These are phyloP conservation scores for Mucuna pruriens DNA, from an alignment of 306 rosid species.

Conservation along the genomic window DNA sequence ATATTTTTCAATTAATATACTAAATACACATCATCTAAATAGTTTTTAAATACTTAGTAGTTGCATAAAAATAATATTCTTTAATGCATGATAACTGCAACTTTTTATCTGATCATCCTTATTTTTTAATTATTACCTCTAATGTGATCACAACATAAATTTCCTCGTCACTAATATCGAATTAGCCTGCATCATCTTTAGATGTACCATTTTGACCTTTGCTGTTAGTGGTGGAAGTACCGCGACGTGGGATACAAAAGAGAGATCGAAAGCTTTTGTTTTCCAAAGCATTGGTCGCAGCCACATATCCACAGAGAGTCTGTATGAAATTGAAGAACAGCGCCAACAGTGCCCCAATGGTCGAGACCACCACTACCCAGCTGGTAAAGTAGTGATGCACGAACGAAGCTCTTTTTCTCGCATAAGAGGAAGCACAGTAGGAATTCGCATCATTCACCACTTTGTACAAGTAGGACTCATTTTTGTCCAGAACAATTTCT, in stretches of 20 bases:
- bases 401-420: conserved; percentile 28
- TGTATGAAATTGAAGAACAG: conserved; percentile 44
- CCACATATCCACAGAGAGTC: conserved; percentile 4
- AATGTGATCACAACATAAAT: too few relatives aligned
- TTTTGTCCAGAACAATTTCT: conserved; percentile 38
- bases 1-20: too few relatives aligned
- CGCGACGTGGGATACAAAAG: neutral
- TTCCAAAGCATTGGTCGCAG: neutral
- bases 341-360: conserved; percentile 46
- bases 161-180: too few relatives aligned
- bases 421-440: neutral
- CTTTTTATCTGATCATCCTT: too few relatives aligned
- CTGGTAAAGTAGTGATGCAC: conserved; percentile 1
- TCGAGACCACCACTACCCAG: conserved; percentile 54
- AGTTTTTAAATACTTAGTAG: too few relatives aligned
- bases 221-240: neutral
- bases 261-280: neutral
- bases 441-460: conserved; percentile 37
- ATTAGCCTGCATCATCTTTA: neutral
- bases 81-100: too few relatives aligned
- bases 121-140: too few relatives aligned
- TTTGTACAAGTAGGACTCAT: conserved; percentile 43
- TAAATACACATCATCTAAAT: too few relatives aligned
- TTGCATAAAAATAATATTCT: too few relatives aligned
- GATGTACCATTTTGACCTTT: neutral